Percentiles rank a stretch among this genome's conserved stretches.
phyloP scores from a whole-genome alignment of 176 grass and related monocot genomes.

The Zoysia pacifica region DNA sequence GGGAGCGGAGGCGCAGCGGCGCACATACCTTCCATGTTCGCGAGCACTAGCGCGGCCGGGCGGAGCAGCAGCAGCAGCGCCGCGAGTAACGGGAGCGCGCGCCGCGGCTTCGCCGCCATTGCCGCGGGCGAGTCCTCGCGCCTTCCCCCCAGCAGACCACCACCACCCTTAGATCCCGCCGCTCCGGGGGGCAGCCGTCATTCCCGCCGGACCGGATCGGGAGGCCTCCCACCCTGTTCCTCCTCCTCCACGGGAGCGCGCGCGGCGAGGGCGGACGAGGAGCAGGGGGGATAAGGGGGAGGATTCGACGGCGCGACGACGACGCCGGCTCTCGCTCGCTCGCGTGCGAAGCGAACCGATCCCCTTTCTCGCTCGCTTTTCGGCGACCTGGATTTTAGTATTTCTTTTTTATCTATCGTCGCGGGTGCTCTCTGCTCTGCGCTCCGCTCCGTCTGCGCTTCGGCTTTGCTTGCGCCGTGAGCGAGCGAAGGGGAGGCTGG shows the following conservation, averaged over 20 bases:
- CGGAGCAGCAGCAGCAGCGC: slow-evolving; percentile 49
- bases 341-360: slow-evolving; percentile 1
- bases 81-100: slow-evolving; percentile 39
- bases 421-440: slow-evolving; percentile 9
- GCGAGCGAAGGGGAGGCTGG: not conserved
- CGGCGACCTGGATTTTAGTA: slow-evolving; percentile 4
- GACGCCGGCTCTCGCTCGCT: not conserved
- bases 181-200: slow-evolving; percentile 34
- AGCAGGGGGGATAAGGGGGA: slow-evolving; percentile 17
- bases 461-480: not conserved
- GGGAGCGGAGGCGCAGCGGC: slow-evolving; percentile 15
- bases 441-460: slow-evolving; percentile 5
- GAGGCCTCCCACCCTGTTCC: not conserved
- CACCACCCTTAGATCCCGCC: slow-evolving; percentile 38
- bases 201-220: slow-evolving; percentile 30
- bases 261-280: not conserved
- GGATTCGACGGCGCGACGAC: slow-evolving; percentile 21
- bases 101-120: slow-evolving; percentile 30
- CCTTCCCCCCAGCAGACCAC: not conserved
- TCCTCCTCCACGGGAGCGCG: not conserved
- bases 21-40: slow-evolving; percentile 80
- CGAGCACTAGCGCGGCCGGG: slow-evolving; percentile 56
- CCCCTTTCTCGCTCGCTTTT: slow-evolving; percentile 32
- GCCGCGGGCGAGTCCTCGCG: slow-evolving; percentile 16
- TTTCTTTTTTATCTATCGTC: slow-evolving; percentile 1